phyloP scores from a whole-genome alignment of 2,329 filamentous ascomycete species.

The Fusarium kyushuense region DNA sequence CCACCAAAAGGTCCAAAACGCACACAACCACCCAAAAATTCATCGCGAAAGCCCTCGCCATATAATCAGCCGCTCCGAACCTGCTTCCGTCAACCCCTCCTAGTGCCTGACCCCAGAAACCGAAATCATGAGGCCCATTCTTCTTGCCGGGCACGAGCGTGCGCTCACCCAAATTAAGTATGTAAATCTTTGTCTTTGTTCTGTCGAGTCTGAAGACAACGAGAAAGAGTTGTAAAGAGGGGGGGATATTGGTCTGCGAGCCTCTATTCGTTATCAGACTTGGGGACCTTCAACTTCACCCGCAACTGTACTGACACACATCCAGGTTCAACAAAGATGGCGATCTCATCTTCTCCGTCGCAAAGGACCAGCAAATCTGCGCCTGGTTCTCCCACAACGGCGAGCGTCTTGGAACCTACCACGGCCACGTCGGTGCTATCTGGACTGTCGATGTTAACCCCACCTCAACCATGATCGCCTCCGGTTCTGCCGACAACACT shows the following conservation, averaged over 20 bases:
- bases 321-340: slow-evolving; percentile 89
- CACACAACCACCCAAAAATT: slow-evolving; percentile 62
- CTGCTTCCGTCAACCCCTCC: slow-evolving; percentile 48
- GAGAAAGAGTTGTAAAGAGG: slow-evolving; percentile 7
- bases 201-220: neutral
- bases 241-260: slow-evolving; percentile 7
- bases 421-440: slow-evolving; percentile 96
- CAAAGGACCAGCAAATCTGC: slow-evolving; percentile 97
- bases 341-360: slow-evolving; percentile 94
- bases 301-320: slow-evolving; percentile 33
- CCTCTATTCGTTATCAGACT: slow-evolving; percentile 12
- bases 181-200: slow-evolving; percentile 44
- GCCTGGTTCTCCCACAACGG: slow-evolving; percentile 98
- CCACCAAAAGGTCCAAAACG: slow-evolving; percentile 54
- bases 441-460: slow-evolving; percentile 99
- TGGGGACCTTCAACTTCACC: slow-evolving; percentile 12
- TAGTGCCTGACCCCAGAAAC: slow-evolving; percentile 40
- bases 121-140: slow-evolving; percentile 90
- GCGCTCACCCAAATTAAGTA: slow-evolving; percentile 94
- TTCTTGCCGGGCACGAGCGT: slow-evolving; percentile 96
- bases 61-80: slow-evolving; percentile 50
- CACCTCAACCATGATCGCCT: slow-evolving; percentile 90
- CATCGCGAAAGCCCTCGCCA: slow-evolving; percentile 53
- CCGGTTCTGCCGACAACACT: slow-evolving; percentile 97
- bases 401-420: slow-evolving; percentile 96